A percentile compares a stretch with the other conserved stretches of the same genome.
Conservation (phyloP, 2,329 filamentous ascomycete species). For the Zarea fungicola region DNA sequence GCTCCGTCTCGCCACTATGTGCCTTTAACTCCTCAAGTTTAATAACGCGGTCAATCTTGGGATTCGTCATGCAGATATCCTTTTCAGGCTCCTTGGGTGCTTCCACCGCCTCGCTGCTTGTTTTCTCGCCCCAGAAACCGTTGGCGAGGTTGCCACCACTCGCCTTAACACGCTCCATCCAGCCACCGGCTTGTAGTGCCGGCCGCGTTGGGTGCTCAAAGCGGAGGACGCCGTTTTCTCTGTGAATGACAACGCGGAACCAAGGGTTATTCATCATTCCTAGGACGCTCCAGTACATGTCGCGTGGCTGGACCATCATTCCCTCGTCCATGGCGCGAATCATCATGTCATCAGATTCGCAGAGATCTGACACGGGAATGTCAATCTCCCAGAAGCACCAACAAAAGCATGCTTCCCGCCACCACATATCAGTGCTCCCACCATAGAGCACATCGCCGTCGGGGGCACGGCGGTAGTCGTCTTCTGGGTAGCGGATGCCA, state of each 20-base stretch:
- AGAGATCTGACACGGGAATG: constrained; percentile 57
- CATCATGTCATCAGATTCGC: constrained; percentile 64
- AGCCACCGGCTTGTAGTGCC: constrained; percentile 70
- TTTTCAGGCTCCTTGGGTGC: constrained; percentile 42
- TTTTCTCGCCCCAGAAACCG: constrained; percentile 76
- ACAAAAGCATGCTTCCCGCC: constrained; percentile 77
- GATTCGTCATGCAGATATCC: constrained; percentile 74
- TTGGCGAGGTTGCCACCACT: constrained; percentile 74
- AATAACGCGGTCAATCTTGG: constrained; percentile 57
- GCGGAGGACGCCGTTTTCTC: constrained; percentile 53
- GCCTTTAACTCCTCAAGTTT: constrained; percentile 65
- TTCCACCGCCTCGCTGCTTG: constrained; percentile 41
- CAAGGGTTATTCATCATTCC: constrained; percentile 99
- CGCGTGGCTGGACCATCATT: constrained; percentile 78
- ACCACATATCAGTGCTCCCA: constrained; percentile 72
- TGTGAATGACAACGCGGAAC: constrained; percentile 75
- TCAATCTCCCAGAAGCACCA: constrained; percentile 89
- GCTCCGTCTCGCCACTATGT: constrained; percentile 59
- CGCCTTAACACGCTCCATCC: constrained; percentile 91
- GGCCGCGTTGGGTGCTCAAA: constrained; percentile 91
- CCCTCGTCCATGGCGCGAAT: constrained; percentile 86
- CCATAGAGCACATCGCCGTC: constrained; percentile 64
- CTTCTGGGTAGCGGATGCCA: constrained; percentile 76
- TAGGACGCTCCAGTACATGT: constrained; percentile 94
- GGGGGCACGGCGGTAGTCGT: constrained; percentile 64